Percentiles rank a stretch among this genome's conserved stretches.
Evolutionary conservation across 2,329 filamentous ascomycete species (phyloP).

Genomic region (Sporothrix dimorphospora): DNA sequence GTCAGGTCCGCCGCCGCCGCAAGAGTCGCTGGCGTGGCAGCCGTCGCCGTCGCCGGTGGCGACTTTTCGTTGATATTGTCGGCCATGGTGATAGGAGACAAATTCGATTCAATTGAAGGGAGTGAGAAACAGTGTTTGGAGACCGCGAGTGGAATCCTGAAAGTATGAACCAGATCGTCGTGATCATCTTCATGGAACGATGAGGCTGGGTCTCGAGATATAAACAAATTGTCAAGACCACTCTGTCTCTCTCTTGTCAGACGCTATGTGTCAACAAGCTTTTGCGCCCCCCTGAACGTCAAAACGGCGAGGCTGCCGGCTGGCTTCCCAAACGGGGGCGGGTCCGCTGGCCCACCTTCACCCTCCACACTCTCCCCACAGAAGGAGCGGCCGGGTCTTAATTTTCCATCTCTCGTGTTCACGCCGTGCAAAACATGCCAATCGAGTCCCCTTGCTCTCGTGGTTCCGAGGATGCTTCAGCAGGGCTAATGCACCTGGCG

Average conservation of each 20-base stretch:
- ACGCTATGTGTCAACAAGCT: neutral
- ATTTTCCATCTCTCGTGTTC: constrained; percentile 5
- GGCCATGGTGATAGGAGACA: neutral
- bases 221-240: neutral
- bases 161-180: neutral
- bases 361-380: neutral
- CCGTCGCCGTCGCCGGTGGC: neutral
- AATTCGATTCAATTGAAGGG: too few relatives aligned
- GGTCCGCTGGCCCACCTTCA: neutral
- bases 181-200: neutral
- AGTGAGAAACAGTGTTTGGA: neutral
- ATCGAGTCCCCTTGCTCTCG: neutral
- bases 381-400: neutral
- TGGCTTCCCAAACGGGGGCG: constrained; percentile 15
- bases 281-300: neutral
- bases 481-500: neutral
- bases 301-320: constrained; percentile 6
- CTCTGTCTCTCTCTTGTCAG: neutral
- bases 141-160: neutral
- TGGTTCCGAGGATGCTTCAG: neutral
- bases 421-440: neutral
- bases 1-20: neutral
- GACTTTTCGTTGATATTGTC: neutral
- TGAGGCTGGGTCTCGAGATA: neutral
- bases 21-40: neutral